These are phyloP conservation scores for Picea glauca DNA, from an alignment of 75 land plant species.

Conservation along the genomic window DNA sequence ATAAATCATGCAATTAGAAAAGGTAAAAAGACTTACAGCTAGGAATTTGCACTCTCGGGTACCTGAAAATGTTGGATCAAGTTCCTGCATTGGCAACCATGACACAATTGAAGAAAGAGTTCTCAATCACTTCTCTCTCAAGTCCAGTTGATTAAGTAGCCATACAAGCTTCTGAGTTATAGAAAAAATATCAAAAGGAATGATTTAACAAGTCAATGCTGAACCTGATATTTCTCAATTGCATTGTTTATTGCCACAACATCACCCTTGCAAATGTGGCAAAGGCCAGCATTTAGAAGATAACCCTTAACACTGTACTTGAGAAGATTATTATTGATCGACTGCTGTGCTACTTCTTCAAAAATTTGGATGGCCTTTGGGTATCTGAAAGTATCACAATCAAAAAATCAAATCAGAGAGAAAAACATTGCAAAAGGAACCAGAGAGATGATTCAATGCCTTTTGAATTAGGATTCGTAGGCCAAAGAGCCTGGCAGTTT, in stretches of 20 bases:
- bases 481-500: too few relatives aligned
- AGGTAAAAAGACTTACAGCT: constrained; percentile 38
- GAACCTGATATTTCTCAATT: constrained; percentile 85
- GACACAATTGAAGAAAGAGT: neutral
- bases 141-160: neutral
- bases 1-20: neutral
- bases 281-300: constrained; percentile 90
- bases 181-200: neutral
- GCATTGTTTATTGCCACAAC: constrained; percentile 76
- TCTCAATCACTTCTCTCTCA: neutral
- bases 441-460: neutral
- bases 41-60: constrained; percentile 85
- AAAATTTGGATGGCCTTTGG: constrained; percentile 77
- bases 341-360: constrained; percentile 79
- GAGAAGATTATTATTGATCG: constrained; percentile 73
- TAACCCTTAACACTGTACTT: constrained; percentile 95
- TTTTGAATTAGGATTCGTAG: too few relatives aligned
- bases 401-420: neutral
- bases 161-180: neutral
- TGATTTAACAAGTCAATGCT: neutral
- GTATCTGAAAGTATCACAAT: constrained; percentile 50
- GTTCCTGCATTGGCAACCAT: constrained; percentile 51
- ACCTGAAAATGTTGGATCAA: constrained; percentile 89
- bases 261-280: constrained; percentile 86
- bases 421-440: neutral